phyloP scores from a whole-genome alignment of 257 asterid genomes.

The Petrea volubilis region DNA sequence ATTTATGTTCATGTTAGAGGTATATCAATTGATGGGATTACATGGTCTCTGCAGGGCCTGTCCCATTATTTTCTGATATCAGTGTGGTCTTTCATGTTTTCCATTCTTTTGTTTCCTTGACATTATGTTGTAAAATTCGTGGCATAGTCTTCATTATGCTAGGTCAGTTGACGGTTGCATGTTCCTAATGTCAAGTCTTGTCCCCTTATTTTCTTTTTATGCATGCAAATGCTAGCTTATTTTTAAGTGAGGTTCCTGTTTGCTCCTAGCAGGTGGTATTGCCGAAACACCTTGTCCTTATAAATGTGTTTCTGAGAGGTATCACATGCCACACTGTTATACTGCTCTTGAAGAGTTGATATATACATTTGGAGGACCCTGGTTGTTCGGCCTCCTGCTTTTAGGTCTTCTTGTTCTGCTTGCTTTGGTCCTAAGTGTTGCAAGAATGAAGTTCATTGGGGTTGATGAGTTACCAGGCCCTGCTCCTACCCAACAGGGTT shows the following conservation, averaged over 20 bases:
- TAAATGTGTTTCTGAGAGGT: conserved; percentile 83
- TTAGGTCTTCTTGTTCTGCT: conserved; percentile 83
- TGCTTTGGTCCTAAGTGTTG: conserved; percentile 96
- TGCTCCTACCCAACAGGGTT: conserved; percentile 91
- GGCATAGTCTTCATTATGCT: conserved; percentile 15
- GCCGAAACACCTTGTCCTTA: conserved; percentile 94
- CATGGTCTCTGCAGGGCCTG: conserved; percentile 9
- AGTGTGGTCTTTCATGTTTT: conserved; percentile 15
- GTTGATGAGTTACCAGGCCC: conserved; percentile 94
- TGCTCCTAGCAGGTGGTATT: conserved; percentile 74
- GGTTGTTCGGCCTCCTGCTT: conserved; percentile 94
- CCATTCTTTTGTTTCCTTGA: background rate
- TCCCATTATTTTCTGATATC: background rate
- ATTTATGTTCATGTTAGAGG: conserved; percentile 78
- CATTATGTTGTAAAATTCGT: background rate
- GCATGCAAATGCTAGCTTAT: conserved; percentile 7
- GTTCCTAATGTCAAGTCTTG: background rate
- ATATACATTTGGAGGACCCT: conserved; percentile 98
- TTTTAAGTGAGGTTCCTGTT: conserved; percentile 21
- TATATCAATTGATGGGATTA: conserved; percentile 34
- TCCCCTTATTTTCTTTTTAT: conserved; percentile 6
- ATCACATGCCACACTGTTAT: conserved; percentile 96
- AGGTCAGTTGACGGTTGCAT: conserved; percentile 3
- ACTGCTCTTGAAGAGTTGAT: conserved; percentile 96
- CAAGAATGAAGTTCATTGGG: conserved; percentile 94